These are phyloP conservation scores for Mycena leptocephala DNA, from an alignment of 768 basidiomycete genomes.

Conservation along the genomic window DNA sequence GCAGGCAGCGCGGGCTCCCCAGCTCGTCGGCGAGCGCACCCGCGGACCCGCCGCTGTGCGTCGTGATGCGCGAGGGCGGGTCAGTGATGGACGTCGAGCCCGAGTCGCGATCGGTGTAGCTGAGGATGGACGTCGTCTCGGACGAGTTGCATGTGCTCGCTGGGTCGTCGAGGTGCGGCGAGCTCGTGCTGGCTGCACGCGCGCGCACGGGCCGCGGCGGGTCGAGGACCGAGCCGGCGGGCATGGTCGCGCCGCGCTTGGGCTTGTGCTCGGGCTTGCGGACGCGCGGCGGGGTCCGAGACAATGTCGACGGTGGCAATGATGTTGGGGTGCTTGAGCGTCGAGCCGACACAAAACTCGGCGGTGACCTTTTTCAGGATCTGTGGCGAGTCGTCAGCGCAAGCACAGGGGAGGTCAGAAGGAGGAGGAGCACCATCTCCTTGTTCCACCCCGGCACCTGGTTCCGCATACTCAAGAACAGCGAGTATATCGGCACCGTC, in stretches of 20 bases:
- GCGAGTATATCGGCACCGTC: constrained; percentile 78
- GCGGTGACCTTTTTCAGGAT: constrained; percentile 99
- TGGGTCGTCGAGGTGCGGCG: constrained; percentile 62
- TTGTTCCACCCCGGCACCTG: constrained; percentile 71
- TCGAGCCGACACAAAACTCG: constrained; percentile 97
- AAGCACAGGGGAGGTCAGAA: no score
- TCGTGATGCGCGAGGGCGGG: constrained; percentile 61
- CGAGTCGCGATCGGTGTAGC: constrained; percentile 55
- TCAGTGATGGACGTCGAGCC: constrained; percentile 66
- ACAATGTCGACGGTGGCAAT: constrained; percentile 99
- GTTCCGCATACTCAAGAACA: constrained; percentile 77
- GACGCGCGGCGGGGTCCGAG: constrained; percentile 72
- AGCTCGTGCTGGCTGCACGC: constrained; percentile 54
- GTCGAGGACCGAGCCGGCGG: constrained; percentile 44
- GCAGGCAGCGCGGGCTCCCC: constrained; percentile 45
- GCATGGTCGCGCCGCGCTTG: constrained; percentile 57
- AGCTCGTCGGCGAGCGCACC: constrained; percentile 36
- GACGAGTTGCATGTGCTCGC: constrained; percentile 57
- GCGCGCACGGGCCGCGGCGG: constrained; percentile 46
- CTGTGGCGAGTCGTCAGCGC: no score
- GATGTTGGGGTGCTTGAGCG: constrained; percentile 95
- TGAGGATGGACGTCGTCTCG: constrained; percentile 63
- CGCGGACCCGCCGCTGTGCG: constrained; percentile 64
- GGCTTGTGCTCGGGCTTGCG: constrained; percentile 40
- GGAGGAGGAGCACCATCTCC: constrained; percentile 75